These are phyloP conservation scores for Umbelopsis vinacea DNA, from an alignment of 192 early-diverging fungal genomes.

Conservation along the genomic window DNA sequence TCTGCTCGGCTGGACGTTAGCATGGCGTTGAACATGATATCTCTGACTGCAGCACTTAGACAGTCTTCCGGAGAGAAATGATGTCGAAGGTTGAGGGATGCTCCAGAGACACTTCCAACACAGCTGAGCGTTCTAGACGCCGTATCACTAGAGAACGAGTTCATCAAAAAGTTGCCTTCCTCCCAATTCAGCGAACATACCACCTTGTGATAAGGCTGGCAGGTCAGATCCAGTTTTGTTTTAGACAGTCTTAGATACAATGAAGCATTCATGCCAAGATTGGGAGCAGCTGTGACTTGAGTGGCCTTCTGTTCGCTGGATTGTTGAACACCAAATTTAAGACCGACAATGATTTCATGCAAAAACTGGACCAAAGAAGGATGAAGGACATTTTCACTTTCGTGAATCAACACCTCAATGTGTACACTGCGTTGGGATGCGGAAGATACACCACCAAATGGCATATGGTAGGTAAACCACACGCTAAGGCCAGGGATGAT, in stretches of 20 bases:
- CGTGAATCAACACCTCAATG: constrained; percentile 66
- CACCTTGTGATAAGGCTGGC: constrained; percentile 77
- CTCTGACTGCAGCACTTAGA: constrained; percentile 59
- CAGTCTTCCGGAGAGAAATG: constrained; percentile 80
- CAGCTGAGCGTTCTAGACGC: constrained; percentile 54
- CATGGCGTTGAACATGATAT: constrained; percentile 65
- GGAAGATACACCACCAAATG: constrained; percentile 43
- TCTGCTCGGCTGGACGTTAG: constrained; percentile 54
- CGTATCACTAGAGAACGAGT: constrained; percentile 42
- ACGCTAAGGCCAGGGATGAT: constrained; percentile 57
- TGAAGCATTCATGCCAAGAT: constrained; percentile 47
- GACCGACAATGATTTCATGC: constrained; percentile 63
- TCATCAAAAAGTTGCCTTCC: constrained; percentile 68
- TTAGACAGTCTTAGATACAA: constrained; percentile 63
- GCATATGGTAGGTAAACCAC: constrained; percentile 49
- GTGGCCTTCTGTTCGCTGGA: constrained; percentile 41
- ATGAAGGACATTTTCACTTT: constrained; percentile 72
- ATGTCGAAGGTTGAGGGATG: constrained; percentile 68
- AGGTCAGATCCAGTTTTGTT: constrained; percentile 73
- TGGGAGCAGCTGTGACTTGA: constrained; percentile 21
- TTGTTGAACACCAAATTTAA: constrained; percentile 62
- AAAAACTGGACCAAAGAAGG: constrained; percentile 74
- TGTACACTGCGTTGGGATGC: constrained; percentile 50
- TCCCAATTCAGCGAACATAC: constrained; percentile 68
- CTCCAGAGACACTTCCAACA: constrained; percentile 59